Base-by-base conservation (phyloP, 2,329 filamentous ascomycete species). In the Fusarium paranaense region DNA sequence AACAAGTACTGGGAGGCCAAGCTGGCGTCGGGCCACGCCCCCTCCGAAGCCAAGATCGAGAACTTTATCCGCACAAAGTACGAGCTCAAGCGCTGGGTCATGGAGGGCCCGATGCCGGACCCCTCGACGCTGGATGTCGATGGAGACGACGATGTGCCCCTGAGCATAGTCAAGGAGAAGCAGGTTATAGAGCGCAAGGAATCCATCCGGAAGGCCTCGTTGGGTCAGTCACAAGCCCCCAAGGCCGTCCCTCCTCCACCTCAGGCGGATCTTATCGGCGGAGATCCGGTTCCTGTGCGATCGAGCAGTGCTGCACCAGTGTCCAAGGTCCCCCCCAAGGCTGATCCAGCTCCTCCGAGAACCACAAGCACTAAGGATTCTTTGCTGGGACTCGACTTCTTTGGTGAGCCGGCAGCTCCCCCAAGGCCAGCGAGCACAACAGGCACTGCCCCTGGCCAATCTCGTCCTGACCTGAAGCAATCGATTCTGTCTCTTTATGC, bases 1-100 rank as follows among this genome's bases (percentile, higher is more conserved):
- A 99, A 99, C 87, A 98, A 97, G 87, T 98, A 98, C 83, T 99
- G 96, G 96, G 97, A 99, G 85, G 91, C 94, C 72, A 99, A 98
- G 86, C 86, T 99, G 80, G 95, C 96, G 3, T 86, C 93, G 16
- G 95, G 95, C 69, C 97, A 99, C 84, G 91, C 96, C 56, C 97
- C 97, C 1, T 98, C 96, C 25, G 97, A 99, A 86, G 90, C 94
- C 76, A 99, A 99, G 89, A 98, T 99, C 78, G 97, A 99, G 89
- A 99, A 98, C 87, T 99, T 99, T 81, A 98, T 99, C 79, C 92
- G 97, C 76, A 99, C 97, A 66, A 99, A 99, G 85, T 99, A 99
- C 84, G 97, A 99, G 83, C 93, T 97, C 63, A 98, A 98, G 90
- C 90, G 97, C 85, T 99, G 97, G 97, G 93, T 95, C n/a, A 98